Percentiles rank a stretch among this genome's conserved stretches.
These are phyloP conservation scores for Penicillium sp. DNA, from an alignment of 2,329 filamentous ascomycete species.

Conservation along the genomic window DNA sequence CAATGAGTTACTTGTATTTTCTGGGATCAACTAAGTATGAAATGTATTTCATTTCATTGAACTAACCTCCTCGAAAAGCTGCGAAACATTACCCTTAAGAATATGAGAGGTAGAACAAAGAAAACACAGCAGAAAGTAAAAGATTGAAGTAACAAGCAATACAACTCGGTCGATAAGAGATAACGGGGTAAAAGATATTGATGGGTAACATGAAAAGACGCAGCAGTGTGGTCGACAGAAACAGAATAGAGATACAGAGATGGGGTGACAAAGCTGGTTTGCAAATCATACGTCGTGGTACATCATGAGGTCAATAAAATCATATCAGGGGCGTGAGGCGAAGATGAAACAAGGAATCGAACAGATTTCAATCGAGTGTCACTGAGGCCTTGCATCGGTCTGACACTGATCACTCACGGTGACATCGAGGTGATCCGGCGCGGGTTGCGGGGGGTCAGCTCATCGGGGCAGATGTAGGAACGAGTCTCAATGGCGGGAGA, in stretches of 20 bases:
- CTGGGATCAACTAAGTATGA: too few relatives aligned
- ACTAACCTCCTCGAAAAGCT: too few relatives aligned
- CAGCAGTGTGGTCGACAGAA: slow-evolving; percentile 7
- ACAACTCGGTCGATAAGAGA: too few relatives aligned
- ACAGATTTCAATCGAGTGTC: background rate
- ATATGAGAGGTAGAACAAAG: too few relatives aligned
- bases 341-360: slow-evolving; percentile 7
- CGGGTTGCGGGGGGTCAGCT: too few relatives aligned
- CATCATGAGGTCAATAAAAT: slow-evolving; percentile 22
- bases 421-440: too few relatives aligned
- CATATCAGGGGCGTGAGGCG: slow-evolving; percentile 7
- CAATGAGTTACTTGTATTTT: too few relatives aligned
- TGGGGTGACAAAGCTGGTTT: slow-evolving; percentile 8
- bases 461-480: slow-evolving; percentile 32
- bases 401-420: slow-evolving; percentile 11
- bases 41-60: too few relatives aligned
- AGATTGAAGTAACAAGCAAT: too few relatives aligned
- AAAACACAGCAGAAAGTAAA: too few relatives aligned
- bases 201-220: slow-evolving; percentile 10
- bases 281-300: slow-evolving; percentile 21
- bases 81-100: too few relatives aligned
- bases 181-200: background rate
- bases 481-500: slow-evolving; percentile 33
- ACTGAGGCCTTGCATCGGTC: background rate
- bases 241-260: slow-evolving; percentile 7